A percentile compares a stretch with the other conserved stretches of the same genome.
These are phyloP conservation scores for Calonectria montana DNA, from an alignment of 2,329 filamentous ascomycete genomes.

Conservation along the genomic window DNA sequence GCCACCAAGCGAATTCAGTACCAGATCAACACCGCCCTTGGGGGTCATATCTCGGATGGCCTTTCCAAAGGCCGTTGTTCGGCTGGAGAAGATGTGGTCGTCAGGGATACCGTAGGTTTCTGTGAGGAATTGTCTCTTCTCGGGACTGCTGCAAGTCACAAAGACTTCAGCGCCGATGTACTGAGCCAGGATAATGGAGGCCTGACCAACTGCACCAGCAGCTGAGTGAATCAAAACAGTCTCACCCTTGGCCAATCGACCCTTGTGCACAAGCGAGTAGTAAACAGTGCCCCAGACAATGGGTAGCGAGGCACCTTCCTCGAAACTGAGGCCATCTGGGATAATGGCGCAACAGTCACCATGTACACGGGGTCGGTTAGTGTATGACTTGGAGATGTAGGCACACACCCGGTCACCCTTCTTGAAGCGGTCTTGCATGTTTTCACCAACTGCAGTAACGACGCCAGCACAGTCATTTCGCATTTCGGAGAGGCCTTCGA, in stretches of 20 bases:
- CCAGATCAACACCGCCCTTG: slow-evolving; percentile 20
- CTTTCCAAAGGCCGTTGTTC: neutral
- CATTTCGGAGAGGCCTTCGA: neutral
- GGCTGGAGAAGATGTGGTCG: slow-evolving; percentile 22
- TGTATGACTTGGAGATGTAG: slow-evolving; percentile 5
- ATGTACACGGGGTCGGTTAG: neutral
- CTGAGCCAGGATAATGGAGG: slow-evolving; percentile 12
- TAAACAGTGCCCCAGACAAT: slow-evolving; percentile 24
- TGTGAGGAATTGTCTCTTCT: slow-evolving; percentile 13
- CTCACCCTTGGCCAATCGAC: slow-evolving; percentile 29
- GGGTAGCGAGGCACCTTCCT: slow-evolving; percentile 23
- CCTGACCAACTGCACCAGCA: slow-evolving; percentile 18
- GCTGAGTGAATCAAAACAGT: slow-evolving; percentile 22
- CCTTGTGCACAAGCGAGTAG: slow-evolving; percentile 13
- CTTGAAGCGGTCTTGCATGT: slow-evolving; percentile 1
- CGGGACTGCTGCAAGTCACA: slow-evolving; percentile 8
- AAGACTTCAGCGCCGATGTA: slow-evolving; percentile 20
- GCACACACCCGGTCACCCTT: slow-evolving; percentile 18
- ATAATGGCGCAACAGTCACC: slow-evolving; percentile 16
- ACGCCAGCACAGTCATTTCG: slow-evolving; percentile 15
- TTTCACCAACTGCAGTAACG: slow-evolving; percentile 11
- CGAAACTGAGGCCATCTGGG: slow-evolving; percentile 18
- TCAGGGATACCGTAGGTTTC: slow-evolving; percentile 12
- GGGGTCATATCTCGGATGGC: slow-evolving; percentile 8
- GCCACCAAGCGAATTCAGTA: slow-evolving; percentile 21